Evolutionary conservation across 805 yeast genomes (phyloP).

Genomic region (Ogataea henricii): DNA sequence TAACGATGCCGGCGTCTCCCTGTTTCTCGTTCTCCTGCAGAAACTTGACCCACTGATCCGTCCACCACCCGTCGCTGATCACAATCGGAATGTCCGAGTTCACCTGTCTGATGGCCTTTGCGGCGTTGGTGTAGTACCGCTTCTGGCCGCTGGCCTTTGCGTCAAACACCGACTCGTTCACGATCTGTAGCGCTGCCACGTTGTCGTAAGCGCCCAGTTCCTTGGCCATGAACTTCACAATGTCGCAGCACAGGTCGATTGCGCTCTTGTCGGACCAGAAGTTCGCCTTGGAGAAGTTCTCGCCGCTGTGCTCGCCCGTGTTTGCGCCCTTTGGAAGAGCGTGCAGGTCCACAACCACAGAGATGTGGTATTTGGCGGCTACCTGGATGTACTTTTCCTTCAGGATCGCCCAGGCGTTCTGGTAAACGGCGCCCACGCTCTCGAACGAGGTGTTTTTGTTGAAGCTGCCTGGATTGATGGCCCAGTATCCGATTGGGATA

Average conservation of each 20-base stretch:
- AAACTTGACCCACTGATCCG: slow-evolving; percentile 75
- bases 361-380: slow-evolving; percentile 65
- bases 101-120: slow-evolving; percentile 54
- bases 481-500: slow-evolving; percentile 93
- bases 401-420: slow-evolving; percentile 70
- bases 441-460: slow-evolving; percentile 65
- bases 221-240: slow-evolving; percentile 59
- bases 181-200: slow-evolving; percentile 79
- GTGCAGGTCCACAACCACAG: slow-evolving; percentile 81
- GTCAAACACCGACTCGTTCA: slow-evolving; percentile 78
- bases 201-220: slow-evolving; percentile 63
- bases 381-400: slow-evolving; percentile 51
- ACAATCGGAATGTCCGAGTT: slow-evolving; percentile 66
- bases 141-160: slow-evolving; percentile 54
- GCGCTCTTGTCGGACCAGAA: slow-evolving; percentile 57
- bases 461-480: slow-evolving; percentile 63
- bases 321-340: slow-evolving; percentile 95
- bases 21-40: slow-evolving; percentile 45
- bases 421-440: slow-evolving; percentile 55
- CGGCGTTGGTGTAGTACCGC: slow-evolving; percentile 66
- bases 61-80: slow-evolving; percentile 95
- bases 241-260: slow-evolving; percentile 48
- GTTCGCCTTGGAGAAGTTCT: slow-evolving; percentile 54
- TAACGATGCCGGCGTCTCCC: slow-evolving; percentile 58
- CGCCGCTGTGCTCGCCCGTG: slow-evolving; percentile 82